These are phyloP conservation scores for Trichoderma sp. DNA, from an alignment of 2,329 filamentous ascomycete genomes.

Conservation along the genomic window DNA sequence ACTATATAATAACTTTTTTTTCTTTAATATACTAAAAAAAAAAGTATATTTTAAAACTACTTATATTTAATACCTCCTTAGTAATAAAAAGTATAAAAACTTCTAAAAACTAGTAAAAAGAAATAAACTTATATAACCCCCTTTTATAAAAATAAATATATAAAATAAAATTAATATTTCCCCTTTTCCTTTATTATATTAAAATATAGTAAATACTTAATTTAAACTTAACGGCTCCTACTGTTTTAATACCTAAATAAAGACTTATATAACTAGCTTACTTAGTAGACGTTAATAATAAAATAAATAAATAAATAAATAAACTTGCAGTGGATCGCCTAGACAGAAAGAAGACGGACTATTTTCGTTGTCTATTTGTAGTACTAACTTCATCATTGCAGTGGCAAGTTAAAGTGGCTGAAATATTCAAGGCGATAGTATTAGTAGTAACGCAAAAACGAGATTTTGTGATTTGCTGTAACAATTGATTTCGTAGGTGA, in stretches of 20 bases:
- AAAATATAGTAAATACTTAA: not conserved
- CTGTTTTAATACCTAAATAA: not conserved
- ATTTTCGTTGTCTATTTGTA: not conserved
- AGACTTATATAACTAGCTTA: constrained; percentile 9
- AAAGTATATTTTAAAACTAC: not conserved
- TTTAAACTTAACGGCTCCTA: not conserved
- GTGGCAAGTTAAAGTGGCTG: not conserved
- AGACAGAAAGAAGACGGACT: not conserved
- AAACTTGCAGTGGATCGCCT: not conserved
- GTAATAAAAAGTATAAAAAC: not conserved
- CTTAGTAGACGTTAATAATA: not conserved
- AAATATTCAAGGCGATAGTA: not conserved
- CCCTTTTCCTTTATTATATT: not conserved
- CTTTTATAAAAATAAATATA: not conserved
- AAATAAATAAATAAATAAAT: not conserved
- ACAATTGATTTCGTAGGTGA: not conserved
- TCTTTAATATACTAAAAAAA: not conserved
- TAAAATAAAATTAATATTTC: not conserved
- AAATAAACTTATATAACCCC: not conserved
- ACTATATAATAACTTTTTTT: no score
- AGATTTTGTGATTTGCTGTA: not conserved
- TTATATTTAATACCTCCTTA: not conserved
- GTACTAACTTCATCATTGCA: not conserved
- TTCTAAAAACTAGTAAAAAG: not conserved
- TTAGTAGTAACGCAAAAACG: not conserved